Evolutionary conservation across 2,329 filamentous ascomycete species (phyloP).

Genomic region (Fusarium torreyae): DNA sequence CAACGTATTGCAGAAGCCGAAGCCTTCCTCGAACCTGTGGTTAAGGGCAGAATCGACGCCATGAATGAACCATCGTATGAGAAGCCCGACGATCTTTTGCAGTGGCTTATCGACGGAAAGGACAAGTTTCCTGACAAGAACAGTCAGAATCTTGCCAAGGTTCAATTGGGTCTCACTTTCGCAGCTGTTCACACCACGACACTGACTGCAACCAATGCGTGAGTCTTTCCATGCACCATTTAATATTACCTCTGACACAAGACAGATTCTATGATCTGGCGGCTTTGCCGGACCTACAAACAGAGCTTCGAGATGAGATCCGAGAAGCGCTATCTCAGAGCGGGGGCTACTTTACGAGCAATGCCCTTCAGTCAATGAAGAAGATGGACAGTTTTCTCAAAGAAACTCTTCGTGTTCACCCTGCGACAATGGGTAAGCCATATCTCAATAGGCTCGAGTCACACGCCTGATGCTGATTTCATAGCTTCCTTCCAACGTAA

Average conservation of each 20-base stretch:
- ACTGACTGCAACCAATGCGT: slow-evolving; percentile 7
- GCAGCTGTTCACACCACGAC: slow-evolving; percentile 11
- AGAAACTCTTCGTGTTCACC: slow-evolving; percentile 3
- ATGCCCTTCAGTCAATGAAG: slow-evolving; percentile 1
- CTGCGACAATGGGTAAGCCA: neutral
- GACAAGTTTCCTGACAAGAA: slow-evolving; percentile 3
- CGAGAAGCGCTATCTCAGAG: neutral
- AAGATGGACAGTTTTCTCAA: slow-evolving; percentile 20
- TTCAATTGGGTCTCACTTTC: neutral
- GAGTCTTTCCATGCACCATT: neutral
- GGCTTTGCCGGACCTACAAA: neutral
- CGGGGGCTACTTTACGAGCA: slow-evolving; percentile 1
- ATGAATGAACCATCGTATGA: neutral
- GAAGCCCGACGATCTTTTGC: slow-evolving; percentile 7
- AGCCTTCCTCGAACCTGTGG: neutral
- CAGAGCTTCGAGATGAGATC: neutral
- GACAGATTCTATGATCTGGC: slow-evolving; percentile 1
- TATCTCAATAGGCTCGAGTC: rapidly evolving
- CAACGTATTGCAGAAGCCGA: neutral
- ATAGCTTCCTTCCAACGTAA: neutral
- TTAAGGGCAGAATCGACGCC: neutral
- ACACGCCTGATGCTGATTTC: rapidly evolving
- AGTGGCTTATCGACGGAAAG: slow-evolving; percentile 1
- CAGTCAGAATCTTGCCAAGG: neutral
- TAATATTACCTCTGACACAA: neutral